phyloP scores from a whole-genome alignment of 140 eudicot genomes.

The Bidens hawaiensis region DNA sequence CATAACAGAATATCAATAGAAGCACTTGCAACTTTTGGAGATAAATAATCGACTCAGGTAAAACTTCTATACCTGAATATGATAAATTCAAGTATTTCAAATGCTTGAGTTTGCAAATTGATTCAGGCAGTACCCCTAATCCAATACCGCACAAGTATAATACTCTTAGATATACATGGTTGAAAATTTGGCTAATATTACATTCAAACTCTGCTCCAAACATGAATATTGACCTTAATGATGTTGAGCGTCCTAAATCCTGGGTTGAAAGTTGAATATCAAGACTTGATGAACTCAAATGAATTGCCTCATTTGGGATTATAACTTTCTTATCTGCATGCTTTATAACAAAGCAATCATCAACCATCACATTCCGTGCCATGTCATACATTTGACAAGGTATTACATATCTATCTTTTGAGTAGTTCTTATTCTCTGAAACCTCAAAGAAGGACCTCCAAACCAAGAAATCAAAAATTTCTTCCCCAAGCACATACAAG shows the following conservation, averaged over 20 bases:
- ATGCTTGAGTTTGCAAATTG: too few relatives aligned
- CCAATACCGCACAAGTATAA: too few relatives aligned
- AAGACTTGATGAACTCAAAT: conserved; percentile 3
- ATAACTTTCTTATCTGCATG: background rate
- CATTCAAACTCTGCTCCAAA: too few relatives aligned
- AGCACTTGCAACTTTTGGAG: conserved; percentile 14
- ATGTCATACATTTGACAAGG: conserved; percentile 22
- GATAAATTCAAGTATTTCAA: too few relatives aligned
- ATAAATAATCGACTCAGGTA: too few relatives aligned
- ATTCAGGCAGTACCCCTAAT: too few relatives aligned
- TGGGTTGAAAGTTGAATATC: background rate
- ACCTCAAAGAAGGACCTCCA: background rate
- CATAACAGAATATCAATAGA: background rate
- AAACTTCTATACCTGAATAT: too few relatives aligned
- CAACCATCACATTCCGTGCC: conserved; percentile 14
- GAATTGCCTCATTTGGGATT: background rate
- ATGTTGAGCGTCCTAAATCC: background rate
- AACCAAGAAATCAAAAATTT: background rate
- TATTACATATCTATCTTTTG: background rate
- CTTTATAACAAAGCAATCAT: background rate
- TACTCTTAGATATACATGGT: too few relatives aligned
- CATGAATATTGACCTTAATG: too few relatives aligned
- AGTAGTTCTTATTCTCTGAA: background rate
- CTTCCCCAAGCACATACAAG: too few relatives aligned
- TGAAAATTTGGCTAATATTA: too few relatives aligned